phyloP scores from a whole-genome alignment of 768 basidiomycete species.

The Russula abietina region DNA sequence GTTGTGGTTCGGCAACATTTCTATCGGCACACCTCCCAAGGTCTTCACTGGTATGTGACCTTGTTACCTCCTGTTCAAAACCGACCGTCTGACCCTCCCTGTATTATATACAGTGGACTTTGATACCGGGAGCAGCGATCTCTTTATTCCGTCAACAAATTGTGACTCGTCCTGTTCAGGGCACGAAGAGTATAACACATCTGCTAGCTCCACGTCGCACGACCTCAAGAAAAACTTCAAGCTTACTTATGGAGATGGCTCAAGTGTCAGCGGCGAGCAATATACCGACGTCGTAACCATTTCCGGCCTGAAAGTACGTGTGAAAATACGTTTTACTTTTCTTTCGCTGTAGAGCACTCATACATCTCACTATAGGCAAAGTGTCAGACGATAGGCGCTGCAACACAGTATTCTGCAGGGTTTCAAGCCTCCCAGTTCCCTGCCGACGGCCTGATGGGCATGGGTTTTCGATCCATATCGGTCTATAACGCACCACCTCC shows the following conservation, averaged over 20 bases:
- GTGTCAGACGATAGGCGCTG: slow-evolving; percentile 41
- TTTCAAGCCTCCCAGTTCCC: slow-evolving; percentile 29
- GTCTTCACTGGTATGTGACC: slow-evolving; percentile 5
- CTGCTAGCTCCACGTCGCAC: slow-evolving; percentile 22
- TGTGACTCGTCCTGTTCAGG: slow-evolving; percentile 32
- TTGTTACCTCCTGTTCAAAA: slow-evolving; percentile 22
- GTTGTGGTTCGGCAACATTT: slow-evolving; percentile 12
- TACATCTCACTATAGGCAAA: slow-evolving; percentile 20
- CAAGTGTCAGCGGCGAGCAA: slow-evolving; percentile 33
- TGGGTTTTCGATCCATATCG: slow-evolving; percentile 32
- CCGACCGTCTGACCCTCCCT: slow-evolving; percentile 33
- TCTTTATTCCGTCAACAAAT: slow-evolving; percentile 32
- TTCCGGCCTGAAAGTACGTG: no score
- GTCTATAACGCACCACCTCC: slow-evolving; percentile 25
- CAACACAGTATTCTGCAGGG: slow-evolving; percentile 35
- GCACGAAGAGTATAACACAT: neutral
- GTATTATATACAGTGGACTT: slow-evolving; percentile 32
- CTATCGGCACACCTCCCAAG: slow-evolving; percentile 14
- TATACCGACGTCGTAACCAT: slow-evolving; percentile 42
- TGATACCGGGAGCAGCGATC: slow-evolving; percentile 33
- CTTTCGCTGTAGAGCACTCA: neutral
- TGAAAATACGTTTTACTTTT: no score
- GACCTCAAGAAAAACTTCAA: slow-evolving; percentile 11
- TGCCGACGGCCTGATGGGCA: slow-evolving; percentile 41
- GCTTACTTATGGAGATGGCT: no score